Evolutionary conservation across 495 filamentous ascomycete species (phyloP).

Genomic region (Podospora bellae-mahoneyi): DNA sequence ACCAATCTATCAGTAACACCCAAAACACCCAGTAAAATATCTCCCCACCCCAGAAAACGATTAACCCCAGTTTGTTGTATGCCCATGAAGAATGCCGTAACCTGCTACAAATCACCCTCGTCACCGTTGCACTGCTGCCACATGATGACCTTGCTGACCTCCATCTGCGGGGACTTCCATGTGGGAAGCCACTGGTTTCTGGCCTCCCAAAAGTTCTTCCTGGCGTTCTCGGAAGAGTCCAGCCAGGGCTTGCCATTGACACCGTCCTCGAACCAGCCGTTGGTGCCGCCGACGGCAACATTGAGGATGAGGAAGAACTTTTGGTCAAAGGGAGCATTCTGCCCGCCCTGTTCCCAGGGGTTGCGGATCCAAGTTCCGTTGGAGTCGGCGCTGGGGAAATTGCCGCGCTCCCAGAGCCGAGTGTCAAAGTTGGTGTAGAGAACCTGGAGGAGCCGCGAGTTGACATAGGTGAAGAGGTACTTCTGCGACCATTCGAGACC

Average conservation of each 20-base stretch:
- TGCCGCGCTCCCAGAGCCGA: slow-evolving; percentile 68
- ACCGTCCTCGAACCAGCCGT: slow-evolving; percentile 79
- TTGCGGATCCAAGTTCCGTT: slow-evolving; percentile 69
- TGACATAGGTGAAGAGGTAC: slow-evolving; percentile 83
- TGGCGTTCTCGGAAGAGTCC: slow-evolving; percentile 60
- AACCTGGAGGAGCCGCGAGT: slow-evolving; percentile 74
- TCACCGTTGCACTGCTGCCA: slow-evolving; percentile 68
- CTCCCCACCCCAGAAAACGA: neutral
- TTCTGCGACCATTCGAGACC: slow-evolving; percentile 85
- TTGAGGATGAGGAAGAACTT: slow-evolving; percentile 80
- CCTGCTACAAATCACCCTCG: slow-evolving; percentile 38
- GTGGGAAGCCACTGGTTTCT: slow-evolving; percentile 68
- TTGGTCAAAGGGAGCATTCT: slow-evolving; percentile 75
- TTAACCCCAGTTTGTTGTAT: neutral
- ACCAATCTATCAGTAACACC: slow-evolving; percentile 1
- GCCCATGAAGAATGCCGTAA: neutral
- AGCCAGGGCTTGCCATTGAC: slow-evolving; percentile 74
- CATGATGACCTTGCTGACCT: slow-evolving; percentile 72
- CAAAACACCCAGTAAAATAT: neutral
- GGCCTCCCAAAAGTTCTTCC: slow-evolving; percentile 70
- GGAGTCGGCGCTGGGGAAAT: slow-evolving; percentile 62
- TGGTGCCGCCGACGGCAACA: slow-evolving; percentile 76
- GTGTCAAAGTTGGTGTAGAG: slow-evolving; percentile 73
- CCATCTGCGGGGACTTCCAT: slow-evolving; percentile 67
- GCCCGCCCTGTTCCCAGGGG: slow-evolving; percentile 63